Percentiles rank a stretch among this genome's conserved stretches.
Conservation (phyloP, 202 grass and related monocot genomes). For the Cymbopogon flexuosus region DNA sequence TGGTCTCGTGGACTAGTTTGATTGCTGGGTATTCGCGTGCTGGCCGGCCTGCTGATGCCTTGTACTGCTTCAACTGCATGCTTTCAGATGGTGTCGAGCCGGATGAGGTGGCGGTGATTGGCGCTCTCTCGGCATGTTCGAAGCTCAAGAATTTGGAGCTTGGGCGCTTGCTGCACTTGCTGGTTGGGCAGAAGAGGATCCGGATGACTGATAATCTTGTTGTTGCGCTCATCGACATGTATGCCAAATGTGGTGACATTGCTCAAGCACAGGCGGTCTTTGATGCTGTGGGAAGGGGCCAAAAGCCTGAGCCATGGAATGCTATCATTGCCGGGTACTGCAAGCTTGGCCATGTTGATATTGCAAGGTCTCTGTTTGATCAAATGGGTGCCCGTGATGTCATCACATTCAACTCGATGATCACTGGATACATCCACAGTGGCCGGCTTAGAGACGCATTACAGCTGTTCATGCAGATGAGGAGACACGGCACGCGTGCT, state of each 20-base stretch:
- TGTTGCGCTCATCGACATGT: constrained; percentile 60
- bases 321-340: constrained; percentile 66
- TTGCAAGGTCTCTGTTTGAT: constrained; percentile 62
- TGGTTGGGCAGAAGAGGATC: constrained; percentile 36
- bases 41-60: constrained; percentile 34
- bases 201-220: constrained; percentile 38
- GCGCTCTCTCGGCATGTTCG: constrained; percentile 42
- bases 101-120: constrained; percentile 40
- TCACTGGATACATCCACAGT: constrained; percentile 68
- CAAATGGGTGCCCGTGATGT: constrained; percentile 50
- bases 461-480: constrained; percentile 55
- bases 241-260: constrained; percentile 59
- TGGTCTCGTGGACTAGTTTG: constrained; percentile 61
- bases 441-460: constrained; percentile 45
- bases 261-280: constrained; percentile 38
- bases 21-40: constrained; percentile 42
- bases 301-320: constrained; percentile 63
- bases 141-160: constrained; percentile 52
- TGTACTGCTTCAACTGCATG: constrained; percentile 54
- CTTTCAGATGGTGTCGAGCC: constrained; percentile 42
- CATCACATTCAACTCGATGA: constrained; percentile 85
- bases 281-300: constrained; percentile 33
- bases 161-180: constrained; percentile 43
- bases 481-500: constrained; percentile 27
- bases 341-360: constrained; percentile 46